Percentiles rank a stretch among this genome's conserved stretches.
Conservation (phyloP, 2,329 filamentous ascomycete species). For the Lizonia empirigonia region DNA sequence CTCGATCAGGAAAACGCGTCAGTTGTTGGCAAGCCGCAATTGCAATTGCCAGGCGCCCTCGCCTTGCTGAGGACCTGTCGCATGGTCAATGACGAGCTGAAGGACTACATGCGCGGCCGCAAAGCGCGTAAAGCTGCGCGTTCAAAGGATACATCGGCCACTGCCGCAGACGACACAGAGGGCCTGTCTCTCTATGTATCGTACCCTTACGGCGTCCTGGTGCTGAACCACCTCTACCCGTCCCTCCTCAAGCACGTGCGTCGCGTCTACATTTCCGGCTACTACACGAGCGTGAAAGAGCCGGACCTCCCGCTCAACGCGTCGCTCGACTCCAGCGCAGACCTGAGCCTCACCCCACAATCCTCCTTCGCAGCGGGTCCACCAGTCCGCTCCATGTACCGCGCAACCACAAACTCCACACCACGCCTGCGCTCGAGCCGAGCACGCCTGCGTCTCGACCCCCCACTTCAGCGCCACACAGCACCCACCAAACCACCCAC, state of each 20-base stretch:
- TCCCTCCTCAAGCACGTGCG: slow-evolving; percentile 49
- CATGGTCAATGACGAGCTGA: slow-evolving; percentile 45
- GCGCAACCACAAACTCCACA: slow-evolving; percentile 3
- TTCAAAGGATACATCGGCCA: not conserved
- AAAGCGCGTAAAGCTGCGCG: slow-evolving; percentile 23
- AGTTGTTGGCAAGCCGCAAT: slow-evolving; percentile 12
- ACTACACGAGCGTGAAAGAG: slow-evolving; percentile 35
- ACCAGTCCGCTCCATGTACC: slow-evolving; percentile 8
- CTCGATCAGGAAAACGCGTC: slow-evolving; percentile 19
- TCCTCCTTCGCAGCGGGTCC: slow-evolving; percentile 19
- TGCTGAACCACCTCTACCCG: slow-evolving; percentile 48
- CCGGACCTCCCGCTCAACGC: not conserved
- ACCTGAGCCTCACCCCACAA: slow-evolving; percentile 21
- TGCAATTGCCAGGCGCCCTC: slow-evolving; percentile 30
- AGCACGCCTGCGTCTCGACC: slow-evolving; percentile 26
- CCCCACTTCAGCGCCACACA: slow-evolving; percentile 2
- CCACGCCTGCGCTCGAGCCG: slow-evolving; percentile 17
- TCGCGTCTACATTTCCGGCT: slow-evolving; percentile 50
- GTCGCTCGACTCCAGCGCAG: slow-evolving; percentile 15
- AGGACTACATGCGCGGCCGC: slow-evolving; percentile 35
- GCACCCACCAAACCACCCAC: not conserved
- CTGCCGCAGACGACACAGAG: slow-evolving; percentile 19
- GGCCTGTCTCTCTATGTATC: slow-evolving; percentile 50
- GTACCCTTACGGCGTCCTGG: slow-evolving; percentile 50
- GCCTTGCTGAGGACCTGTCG: slow-evolving; percentile 40